Conservation (phyloP, 2,329 filamentous ascomycete genomes). For the Penicillium freii region DNA sequence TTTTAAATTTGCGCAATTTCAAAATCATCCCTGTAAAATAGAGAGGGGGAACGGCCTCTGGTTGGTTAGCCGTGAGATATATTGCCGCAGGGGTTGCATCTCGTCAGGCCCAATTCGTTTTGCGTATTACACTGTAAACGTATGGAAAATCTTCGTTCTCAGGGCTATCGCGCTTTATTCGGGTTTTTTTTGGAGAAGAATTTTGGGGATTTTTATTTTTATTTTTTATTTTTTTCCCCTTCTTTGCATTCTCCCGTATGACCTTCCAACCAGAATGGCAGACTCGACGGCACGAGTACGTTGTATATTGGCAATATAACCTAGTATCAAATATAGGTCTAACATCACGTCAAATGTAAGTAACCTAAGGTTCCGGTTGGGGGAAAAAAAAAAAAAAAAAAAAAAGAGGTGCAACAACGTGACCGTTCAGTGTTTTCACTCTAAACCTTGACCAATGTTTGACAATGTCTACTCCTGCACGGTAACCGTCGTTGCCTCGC, state of each 20-base stretch:
- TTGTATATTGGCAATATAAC: slow-evolving; percentile 1
- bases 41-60: slow-evolving; percentile 25
- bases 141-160: slow-evolving; percentile 16
- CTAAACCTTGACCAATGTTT: slow-evolving; percentile 1
- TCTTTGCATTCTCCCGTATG: neutral
- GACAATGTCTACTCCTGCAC: slow-evolving; percentile 12
- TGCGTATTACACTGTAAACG: slow-evolving; percentile 20
- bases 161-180: neutral
- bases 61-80: slow-evolving; percentile 33
- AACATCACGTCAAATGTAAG: neutral
- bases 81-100: slow-evolving; percentile 32
- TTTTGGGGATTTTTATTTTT: neutral
- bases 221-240: neutral
- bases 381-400: too few relatives aligned
- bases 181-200: neutral
- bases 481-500: slow-evolving; percentile 10
- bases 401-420: neutral
- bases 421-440: neutral
- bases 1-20: slow-evolving; percentile 8
- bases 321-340: neutral
- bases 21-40: slow-evolving; percentile 23
- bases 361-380: neutral
- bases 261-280: neutral
- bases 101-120: slow-evolving; percentile 18
- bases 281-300: neutral